Percentiles rank a stretch among this genome's conserved stretches.
phyloP scores from a whole-genome alignment of 176 grass and related monocot species.

The Oryza rufipogon region DNA sequence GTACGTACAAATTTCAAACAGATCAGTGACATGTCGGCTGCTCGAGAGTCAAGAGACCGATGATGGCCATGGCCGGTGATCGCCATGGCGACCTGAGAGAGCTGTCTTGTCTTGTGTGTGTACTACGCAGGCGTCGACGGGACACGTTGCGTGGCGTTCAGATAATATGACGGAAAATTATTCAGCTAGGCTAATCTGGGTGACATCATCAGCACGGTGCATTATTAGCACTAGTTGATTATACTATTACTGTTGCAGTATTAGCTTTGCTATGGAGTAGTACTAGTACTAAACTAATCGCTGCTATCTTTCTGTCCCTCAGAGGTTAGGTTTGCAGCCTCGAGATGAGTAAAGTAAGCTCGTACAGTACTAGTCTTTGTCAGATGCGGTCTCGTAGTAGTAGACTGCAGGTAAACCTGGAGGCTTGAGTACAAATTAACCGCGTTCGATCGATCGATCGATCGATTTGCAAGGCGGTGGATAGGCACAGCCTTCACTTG shows the following conservation, averaged over 20 bases:
- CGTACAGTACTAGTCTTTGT: not conserved
- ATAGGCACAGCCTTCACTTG: too few species aligned
- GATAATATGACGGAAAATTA: too few species aligned
- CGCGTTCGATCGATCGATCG: too few species aligned
- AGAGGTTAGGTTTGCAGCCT: not conserved
- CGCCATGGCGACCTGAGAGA: too few species aligned
- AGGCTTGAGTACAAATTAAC: not conserved
- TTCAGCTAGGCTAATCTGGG: not conserved
- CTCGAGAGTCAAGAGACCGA: too few species aligned
- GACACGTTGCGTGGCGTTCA: too few species aligned
- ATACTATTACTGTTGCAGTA: not conserved
- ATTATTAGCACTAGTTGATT: not conserved
- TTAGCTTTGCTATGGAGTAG: not conserved
- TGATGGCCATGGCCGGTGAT: too few species aligned
- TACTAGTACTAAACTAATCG: not conserved
- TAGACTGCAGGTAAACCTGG: conserved; percentile 25
- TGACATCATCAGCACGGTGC: not conserved
- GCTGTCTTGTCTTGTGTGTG: too few species aligned
- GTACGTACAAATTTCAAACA: not conserved
- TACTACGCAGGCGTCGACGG: too few species aligned
- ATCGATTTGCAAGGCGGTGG: not conserved
- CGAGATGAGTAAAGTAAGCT: conserved; percentile 31
- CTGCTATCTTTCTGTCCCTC: not conserved
- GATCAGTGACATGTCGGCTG: too few species aligned
- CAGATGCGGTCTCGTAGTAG: not conserved